Evolutionary conservation across 345 rosid genomes (phyloP).

Genomic region (Eucalyptus guilfoylei): DNA sequence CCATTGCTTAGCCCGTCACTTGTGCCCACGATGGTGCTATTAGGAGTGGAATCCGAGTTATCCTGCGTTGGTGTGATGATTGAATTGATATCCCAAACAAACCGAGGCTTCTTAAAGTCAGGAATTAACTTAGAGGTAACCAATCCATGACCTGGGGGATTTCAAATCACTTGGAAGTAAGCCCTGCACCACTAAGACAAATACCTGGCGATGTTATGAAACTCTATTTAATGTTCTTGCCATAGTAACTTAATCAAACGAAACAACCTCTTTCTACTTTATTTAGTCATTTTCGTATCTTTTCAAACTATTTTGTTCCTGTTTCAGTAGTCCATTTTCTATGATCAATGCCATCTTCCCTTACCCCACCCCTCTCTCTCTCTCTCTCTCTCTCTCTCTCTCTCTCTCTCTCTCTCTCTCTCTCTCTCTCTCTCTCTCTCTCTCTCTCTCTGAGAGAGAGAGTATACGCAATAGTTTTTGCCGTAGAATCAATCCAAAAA

Average conservation of each 20-base stretch:
- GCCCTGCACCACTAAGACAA: background rate
- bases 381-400: no score
- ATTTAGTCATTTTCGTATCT: background rate
- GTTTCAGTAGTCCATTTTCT: background rate
- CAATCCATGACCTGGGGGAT: background rate
- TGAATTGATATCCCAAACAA: background rate
- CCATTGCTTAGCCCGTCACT: background rate
- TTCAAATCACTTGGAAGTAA: background rate
- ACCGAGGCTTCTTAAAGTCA: background rate
- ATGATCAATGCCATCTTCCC: background rate
- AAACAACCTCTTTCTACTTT: background rate
- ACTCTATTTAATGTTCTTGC: background rate
- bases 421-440: no score
- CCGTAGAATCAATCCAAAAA: background rate
- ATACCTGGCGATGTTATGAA: background rate
- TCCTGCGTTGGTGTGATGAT: background rate
- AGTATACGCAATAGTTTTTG: background rate
- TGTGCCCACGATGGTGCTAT: background rate
- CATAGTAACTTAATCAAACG: background rate
- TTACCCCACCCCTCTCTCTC: no score
- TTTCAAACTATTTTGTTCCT: background rate
- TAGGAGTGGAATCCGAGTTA: background rate
- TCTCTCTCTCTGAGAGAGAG: background rate
- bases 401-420: no score
- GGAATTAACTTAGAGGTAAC: background rate